Evolutionary conservation across 1,139 yeast species (phyloP).

Genomic region (Scheffersomyces titani): DNA sequence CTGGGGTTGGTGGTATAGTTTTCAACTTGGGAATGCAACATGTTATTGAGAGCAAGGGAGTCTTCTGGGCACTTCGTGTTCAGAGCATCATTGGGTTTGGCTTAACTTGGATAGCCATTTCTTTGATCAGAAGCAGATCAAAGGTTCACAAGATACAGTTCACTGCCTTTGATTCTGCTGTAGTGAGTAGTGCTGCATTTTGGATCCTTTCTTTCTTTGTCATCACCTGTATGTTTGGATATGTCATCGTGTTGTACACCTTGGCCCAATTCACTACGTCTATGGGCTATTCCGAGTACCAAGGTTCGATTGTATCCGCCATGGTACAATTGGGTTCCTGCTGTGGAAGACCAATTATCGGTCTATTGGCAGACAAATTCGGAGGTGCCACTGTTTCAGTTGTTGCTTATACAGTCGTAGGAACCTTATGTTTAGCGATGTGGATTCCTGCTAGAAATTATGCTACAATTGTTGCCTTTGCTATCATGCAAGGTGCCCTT

Average conservation of each 20-base stretch:
- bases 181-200: slow-evolving; percentile 29
- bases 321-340: slow-evolving; percentile 46
- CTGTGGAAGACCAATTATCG: slow-evolving; percentile 46
- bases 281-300: slow-evolving; percentile 26
- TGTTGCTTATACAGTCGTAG: slow-evolving; percentile 33
- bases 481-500: slow-evolving; percentile 46
- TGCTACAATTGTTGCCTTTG: slow-evolving; percentile 51
- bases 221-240: slow-evolving; percentile 40
- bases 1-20: slow-evolving; percentile 62
- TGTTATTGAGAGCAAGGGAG: slow-evolving; percentile 20
- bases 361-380: slow-evolving; percentile 41
- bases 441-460: slow-evolving; percentile 62
- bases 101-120: slow-evolving; percentile 23
- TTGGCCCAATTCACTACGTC: slow-evolving; percentile 32
- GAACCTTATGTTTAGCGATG: slow-evolving; percentile 49
- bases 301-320: slow-evolving; percentile 53
- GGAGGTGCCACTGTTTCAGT: slow-evolving; percentile 48
- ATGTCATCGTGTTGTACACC: slow-evolving; percentile 38
- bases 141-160: slow-evolving; percentile 21
- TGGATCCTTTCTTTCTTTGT: slow-evolving; percentile 25
- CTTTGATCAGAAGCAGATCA: slow-evolving; percentile 24
- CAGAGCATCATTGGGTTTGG: slow-evolving; percentile 32
- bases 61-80: slow-evolving; percentile 45
- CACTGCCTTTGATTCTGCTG: slow-evolving; percentile 21
- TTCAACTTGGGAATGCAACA: slow-evolving; percentile 33